These are phyloP conservation scores for Coemansia sp. DNA, from an alignment of 192 early-diverging fungal genomes.

Conservation along the genomic window DNA sequence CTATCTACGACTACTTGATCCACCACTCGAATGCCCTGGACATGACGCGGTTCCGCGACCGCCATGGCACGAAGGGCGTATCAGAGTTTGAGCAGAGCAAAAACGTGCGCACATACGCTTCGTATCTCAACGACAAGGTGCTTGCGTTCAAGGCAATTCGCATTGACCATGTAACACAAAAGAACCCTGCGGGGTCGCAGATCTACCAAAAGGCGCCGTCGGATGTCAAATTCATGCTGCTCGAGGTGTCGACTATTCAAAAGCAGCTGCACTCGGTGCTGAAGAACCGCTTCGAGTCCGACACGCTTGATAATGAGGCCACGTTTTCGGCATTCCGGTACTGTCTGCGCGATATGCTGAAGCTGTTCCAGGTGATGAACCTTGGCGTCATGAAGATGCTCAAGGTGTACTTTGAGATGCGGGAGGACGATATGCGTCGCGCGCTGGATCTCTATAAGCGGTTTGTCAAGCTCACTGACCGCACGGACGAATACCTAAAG, in stretches of 20 bases:
- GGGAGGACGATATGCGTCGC: conserved; percentile 51
- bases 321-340: conserved; percentile 54
- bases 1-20: conserved; percentile 47
- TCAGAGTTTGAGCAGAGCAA: conserved; percentile 56
- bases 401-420: conserved; percentile 56
- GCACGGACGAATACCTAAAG: conserved; percentile 51
- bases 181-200: conserved; percentile 41
- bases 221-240: conserved; percentile 49
- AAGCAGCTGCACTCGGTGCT: conserved; percentile 54
- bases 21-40: conserved; percentile 42
- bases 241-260: conserved; percentile 51
- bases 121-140: conserved; percentile 54
- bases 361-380: conserved; percentile 59
- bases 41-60: conserved; percentile 54
- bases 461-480: conserved; percentile 55
- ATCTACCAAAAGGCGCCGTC: conserved; percentile 41
- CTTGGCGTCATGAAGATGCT: conserved; percentile 59
- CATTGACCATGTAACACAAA: conserved; percentile 50
- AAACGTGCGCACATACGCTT: conserved; percentile 53
- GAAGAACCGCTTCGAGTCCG: conserved; percentile 53
- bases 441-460: conserved; percentile 55
- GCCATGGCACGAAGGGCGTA: conserved; percentile 50
- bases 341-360: conserved; percentile 54
- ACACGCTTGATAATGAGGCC: conserved; percentile 54
- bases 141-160: conserved; percentile 49